Evolutionary conservation across 768 basidiomycete species (phyloP).

Genomic region (Hygrophorus pudorinus): DNA sequence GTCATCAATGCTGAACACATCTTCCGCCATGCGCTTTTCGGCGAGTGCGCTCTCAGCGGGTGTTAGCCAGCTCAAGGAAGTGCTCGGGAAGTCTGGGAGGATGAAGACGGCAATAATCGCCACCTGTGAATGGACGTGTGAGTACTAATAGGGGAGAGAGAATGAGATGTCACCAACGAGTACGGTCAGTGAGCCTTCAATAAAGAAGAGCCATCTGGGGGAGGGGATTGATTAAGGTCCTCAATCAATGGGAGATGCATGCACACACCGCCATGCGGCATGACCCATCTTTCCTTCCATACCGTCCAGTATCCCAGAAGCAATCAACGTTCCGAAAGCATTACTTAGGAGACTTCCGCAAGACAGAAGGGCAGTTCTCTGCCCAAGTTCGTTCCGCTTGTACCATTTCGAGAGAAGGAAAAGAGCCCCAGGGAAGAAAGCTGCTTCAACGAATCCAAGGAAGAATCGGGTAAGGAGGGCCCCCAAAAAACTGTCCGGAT

Average conservation of each 20-base stretch:
- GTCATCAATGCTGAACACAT: constrained; percentile 23
- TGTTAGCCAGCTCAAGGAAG: constrained; percentile 43
- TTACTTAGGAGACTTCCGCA: constrained; percentile 73
- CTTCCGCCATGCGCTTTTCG: constrained; percentile 51
- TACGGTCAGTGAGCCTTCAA: constrained; percentile 54
- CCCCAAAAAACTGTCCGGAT: constrained; percentile 40
- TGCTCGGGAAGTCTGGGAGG: constrained; percentile 64
- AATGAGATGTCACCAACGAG: constrained; percentile 11
- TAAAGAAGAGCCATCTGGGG: constrained; percentile 60
- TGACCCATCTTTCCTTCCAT: constrained; percentile 64
- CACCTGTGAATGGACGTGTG: too few relatives aligned
- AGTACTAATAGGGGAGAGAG: too few relatives aligned
- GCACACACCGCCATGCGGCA: constrained; percentile 57
- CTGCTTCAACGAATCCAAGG: constrained; percentile 66
- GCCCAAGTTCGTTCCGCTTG: constrained; percentile 58
- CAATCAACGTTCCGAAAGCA: constrained; percentile 73
- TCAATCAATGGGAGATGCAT: neutral
- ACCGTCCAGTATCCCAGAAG: constrained; percentile 59
- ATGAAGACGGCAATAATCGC: constrained; percentile 48
- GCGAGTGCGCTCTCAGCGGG: constrained; percentile 48
- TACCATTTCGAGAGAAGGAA: constrained; percentile 66
- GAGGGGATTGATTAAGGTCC: neutral
- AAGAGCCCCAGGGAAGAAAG: constrained; percentile 50
- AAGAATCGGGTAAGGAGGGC: constrained; percentile 64
- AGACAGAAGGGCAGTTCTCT: constrained; percentile 55